A percentile compares a stretch with the other conserved stretches of the same genome.
Conservation (phyloP, 352 stramenopile species). For the Phytophthora aleatoria region DNA sequence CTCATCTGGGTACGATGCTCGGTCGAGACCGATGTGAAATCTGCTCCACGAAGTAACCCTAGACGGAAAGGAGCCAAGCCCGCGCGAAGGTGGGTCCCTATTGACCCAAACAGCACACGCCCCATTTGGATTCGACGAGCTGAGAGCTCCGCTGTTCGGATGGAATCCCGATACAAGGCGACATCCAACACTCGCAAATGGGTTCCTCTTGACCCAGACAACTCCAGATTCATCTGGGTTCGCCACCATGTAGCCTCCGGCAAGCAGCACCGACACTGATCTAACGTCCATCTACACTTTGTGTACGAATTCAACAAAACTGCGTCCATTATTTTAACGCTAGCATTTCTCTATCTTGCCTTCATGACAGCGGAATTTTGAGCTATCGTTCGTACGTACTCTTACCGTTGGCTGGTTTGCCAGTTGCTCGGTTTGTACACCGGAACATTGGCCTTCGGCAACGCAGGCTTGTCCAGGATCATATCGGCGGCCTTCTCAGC, state of each 20-base stretch:
- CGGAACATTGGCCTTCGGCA: conserved; percentile 64
- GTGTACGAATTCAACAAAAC: conserved; percentile 2
- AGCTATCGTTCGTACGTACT: too few relatives aligned
- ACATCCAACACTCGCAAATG: conserved; percentile 17
- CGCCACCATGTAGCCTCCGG: conserved; percentile 4
- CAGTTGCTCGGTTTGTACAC: conserved; percentile 71
- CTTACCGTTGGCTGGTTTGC: conserved; percentile 64
- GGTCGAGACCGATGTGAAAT: conserved; percentile 7
- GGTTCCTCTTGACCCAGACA: conserved; percentile 18
- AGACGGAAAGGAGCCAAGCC: conserved; percentile 9
- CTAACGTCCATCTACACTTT: neutral
- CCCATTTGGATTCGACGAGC: conserved; percentile 26
- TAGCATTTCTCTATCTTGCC: conserved; percentile 3
- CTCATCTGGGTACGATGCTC: conserved; percentile 25
- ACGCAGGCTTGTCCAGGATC: conserved; percentile 69
- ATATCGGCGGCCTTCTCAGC: conserved; percentile 94
- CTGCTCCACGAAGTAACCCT: conserved; percentile 13
- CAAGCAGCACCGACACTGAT: conserved; percentile 6
- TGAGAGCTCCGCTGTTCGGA: conserved; percentile 12
- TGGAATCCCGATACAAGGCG: conserved; percentile 28
- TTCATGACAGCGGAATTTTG: neutral
- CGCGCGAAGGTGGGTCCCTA: conserved; percentile 14
- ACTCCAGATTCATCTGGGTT: conserved; percentile 20
- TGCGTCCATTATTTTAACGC: conserved; percentile 1
- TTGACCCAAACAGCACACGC: conserved; percentile 26